These are phyloP conservation scores for Colletotrichum sublineola DNA, from an alignment of 2,329 filamentous ascomycete species.

Conservation along the genomic window DNA sequence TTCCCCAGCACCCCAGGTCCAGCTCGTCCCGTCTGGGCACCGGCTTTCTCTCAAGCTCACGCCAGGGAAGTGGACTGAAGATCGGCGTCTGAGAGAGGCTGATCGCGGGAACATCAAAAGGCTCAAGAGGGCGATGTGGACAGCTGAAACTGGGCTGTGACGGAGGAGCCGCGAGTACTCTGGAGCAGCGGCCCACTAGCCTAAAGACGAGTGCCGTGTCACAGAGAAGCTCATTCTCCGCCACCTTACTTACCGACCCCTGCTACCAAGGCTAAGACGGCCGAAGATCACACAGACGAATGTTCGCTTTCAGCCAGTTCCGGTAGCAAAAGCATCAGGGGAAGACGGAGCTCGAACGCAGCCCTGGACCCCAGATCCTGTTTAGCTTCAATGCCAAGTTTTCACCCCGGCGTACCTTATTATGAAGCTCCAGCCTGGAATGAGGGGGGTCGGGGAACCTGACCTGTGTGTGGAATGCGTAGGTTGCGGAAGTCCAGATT, in stretches of 20 bases:
- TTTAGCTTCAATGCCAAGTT: constrained; percentile 33
- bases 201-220: constrained; percentile 29
- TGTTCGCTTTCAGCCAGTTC: constrained; percentile 37
- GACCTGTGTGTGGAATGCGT: constrained; percentile 13
- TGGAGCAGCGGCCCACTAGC: constrained; percentile 27
- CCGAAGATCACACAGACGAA: constrained; percentile 37
- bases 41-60: constrained; percentile 10
- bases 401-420: constrained; percentile 40
- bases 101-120: constrained; percentile 14
- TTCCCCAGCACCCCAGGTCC: constrained; percentile 6
- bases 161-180: constrained; percentile 32
- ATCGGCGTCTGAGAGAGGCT: constrained; percentile 27
- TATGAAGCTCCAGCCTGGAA: constrained; percentile 30
- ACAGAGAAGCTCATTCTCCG: constrained; percentile 18
- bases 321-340: constrained; percentile 41
- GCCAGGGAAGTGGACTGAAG: constrained; percentile 7
- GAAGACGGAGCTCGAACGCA: constrained; percentile 11
- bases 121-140: constrained; percentile 13
- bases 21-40: background rate
- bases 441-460: background rate
- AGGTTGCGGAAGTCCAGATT: constrained; percentile 6
- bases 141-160: constrained; percentile 41
- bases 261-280: constrained; percentile 21
- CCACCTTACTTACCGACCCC: background rate
- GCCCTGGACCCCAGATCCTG: constrained; percentile 10